Conservation (phyloP, 768 basidiomycete genomes). For the Sistotremastrum niveocremeum region DNA sequence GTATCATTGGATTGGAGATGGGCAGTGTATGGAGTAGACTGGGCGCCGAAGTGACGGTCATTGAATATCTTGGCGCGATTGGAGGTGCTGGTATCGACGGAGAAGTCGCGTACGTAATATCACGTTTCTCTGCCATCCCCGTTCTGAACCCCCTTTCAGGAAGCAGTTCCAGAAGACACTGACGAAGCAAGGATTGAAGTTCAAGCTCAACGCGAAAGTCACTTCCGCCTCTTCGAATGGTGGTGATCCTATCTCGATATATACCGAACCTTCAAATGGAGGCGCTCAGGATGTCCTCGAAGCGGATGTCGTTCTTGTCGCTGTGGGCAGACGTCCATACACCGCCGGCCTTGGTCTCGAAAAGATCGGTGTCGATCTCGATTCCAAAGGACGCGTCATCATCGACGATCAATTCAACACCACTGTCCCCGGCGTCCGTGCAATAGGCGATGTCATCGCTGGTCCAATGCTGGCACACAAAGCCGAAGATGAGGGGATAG, state of each 20-base stretch:
- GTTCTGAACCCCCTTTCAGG: constrained; percentile 23
- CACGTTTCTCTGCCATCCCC: background rate
- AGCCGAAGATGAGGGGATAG: constrained; percentile 94
- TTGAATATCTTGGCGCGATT: constrained; percentile 87
- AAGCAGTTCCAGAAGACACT: constrained; percentile 91
- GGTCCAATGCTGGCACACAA: constrained; percentile 99
- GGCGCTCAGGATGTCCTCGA: constrained; percentile 87
- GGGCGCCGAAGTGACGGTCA: constrained; percentile 91
- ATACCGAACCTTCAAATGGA: constrained; percentile 86
- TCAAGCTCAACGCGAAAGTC: constrained; percentile 95
- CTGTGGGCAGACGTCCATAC: constrained; percentile 89
- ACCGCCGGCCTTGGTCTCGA: constrained; percentile 81
- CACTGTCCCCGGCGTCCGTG: constrained; percentile 79
- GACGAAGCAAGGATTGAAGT: constrained; percentile 90
- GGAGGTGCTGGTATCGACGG: constrained; percentile 93
- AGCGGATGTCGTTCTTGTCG: constrained; percentile 89
- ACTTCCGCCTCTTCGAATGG: constrained; percentile 78
- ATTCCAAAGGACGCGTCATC: constrained; percentile 81
- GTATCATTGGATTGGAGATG: constrained; percentile 95
- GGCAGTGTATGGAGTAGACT: constrained; percentile 96
- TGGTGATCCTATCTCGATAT: constrained; percentile 61
- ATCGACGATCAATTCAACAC: constrained; percentile 96
- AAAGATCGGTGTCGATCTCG: constrained; percentile 81
- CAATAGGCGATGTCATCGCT: constrained; percentile 97
- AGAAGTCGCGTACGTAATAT: constrained; percentile 66